Evolutionary conservation across 2,329 filamentous ascomycete genomes (phyloP).

Genomic region (Lecanicillium sp.): DNA sequence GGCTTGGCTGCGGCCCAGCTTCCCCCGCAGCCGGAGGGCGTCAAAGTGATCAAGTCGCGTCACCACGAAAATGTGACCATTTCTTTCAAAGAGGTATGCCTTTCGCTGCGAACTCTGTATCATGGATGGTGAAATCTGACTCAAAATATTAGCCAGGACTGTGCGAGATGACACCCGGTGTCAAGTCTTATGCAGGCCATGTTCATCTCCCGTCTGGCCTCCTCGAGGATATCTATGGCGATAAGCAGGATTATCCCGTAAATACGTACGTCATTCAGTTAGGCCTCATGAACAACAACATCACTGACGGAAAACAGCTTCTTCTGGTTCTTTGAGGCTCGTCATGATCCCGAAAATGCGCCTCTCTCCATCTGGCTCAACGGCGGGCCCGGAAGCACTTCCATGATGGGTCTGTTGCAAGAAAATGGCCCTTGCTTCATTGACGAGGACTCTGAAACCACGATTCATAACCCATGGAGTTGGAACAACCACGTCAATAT

Average conservation of each 20-base stretch:
- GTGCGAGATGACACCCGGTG: conserved; percentile 49
- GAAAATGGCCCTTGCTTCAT: conserved; percentile 48
- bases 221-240: conserved; percentile 33
- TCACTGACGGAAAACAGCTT: conserved; percentile 17
- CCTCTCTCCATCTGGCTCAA: conserved; percentile 56
- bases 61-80: conserved; percentile 53
- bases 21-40: conserved; percentile 19
- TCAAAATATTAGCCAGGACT: conserved; percentile 36
- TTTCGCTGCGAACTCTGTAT: conserved; percentile 37
- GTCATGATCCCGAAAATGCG: conserved; percentile 27
- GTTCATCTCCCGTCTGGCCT: conserved; percentile 42
- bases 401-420: conserved; percentile 54
- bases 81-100: conserved; percentile 46
- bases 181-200: conserved; percentile 58
- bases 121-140: conserved; percentile 22
- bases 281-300: conserved; percentile 4
- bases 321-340: conserved; percentile 43
- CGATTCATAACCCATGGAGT: conserved; percentile 49
- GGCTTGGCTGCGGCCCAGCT: conserved; percentile 20
- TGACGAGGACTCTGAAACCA: conserved; percentile 39
- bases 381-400: conserved; percentile 54
- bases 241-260: conserved; percentile 31
- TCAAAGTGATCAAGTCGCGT: conserved; percentile 47
- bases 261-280: conserved; percentile 32
- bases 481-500: conserved; percentile 50